These are phyloP conservation scores for Cercospora zeae-maydis DNA, from an alignment of 2,329 filamentous ascomycete genomes.

Conservation along the genomic window DNA sequence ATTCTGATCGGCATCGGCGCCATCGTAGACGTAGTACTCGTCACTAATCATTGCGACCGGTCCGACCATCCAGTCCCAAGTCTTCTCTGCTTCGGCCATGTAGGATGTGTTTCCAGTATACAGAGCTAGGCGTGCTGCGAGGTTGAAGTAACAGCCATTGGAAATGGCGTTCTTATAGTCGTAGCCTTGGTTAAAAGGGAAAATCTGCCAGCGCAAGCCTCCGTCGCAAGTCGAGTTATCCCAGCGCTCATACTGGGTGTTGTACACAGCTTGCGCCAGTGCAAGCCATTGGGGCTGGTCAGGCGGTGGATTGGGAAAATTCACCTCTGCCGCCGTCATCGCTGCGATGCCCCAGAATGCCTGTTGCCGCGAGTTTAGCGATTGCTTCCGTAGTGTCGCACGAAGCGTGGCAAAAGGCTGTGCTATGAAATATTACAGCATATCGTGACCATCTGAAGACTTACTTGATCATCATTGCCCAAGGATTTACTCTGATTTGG, in stretches of 20 bases:
- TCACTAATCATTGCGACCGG: slow-evolving; percentile 53
- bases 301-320: slow-evolving; percentile 45
- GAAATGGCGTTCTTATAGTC: slow-evolving; percentile 50
- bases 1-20: slow-evolving; percentile 43
- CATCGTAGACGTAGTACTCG: slow-evolving; percentile 46
- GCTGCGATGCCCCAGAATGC: slow-evolving; percentile 57
- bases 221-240: slow-evolving; percentile 38
- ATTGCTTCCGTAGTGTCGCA: not conserved
- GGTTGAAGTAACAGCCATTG: slow-evolving; percentile 52
- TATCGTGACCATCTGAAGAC: not conserved
- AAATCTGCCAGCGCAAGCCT: slow-evolving; percentile 36
- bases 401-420: not conserved
- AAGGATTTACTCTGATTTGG: slow-evolving; percentile 38
- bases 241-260: slow-evolving; percentile 40
- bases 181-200: slow-evolving; percentile 50
- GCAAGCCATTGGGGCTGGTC: slow-evolving; percentile 45
- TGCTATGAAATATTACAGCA: not conserved
- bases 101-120: slow-evolving; percentile 51
- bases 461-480: slow-evolving; percentile 56
- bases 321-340: slow-evolving; percentile 54
- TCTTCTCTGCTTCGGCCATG: slow-evolving; percentile 56
- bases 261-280: slow-evolving; percentile 44
- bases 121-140: slow-evolving; percentile 44
- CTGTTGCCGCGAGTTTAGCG: slow-evolving; percentile 38
- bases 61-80: slow-evolving; percentile 37